phyloP scores from a whole-genome alignment of 345 rosid species.

The Physaria fendleri region DNA sequence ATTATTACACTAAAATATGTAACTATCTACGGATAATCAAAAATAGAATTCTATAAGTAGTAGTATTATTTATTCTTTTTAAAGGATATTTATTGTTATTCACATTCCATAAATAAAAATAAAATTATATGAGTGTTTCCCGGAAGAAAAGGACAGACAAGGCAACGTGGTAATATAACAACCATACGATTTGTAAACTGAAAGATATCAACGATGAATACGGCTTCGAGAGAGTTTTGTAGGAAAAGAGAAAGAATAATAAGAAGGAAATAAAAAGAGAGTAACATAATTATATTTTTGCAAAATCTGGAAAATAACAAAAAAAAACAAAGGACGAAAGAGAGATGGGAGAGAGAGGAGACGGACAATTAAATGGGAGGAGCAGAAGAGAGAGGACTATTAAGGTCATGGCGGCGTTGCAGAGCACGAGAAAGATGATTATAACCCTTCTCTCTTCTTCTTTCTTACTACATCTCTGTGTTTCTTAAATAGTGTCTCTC shows the following conservation, averaged over 20 bases:
- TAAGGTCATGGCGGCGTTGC: slow-evolving; percentile 71
- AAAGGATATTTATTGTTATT: neutral
- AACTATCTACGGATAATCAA: slow-evolving; percentile 22
- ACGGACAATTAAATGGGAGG: slow-evolving; percentile 11
- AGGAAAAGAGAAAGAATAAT: neutral
- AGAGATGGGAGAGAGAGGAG: slow-evolving; percentile 6
- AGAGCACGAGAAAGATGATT: slow-evolving; percentile 33
- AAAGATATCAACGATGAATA: no score
- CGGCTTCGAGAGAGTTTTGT: neutral
- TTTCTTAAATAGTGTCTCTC: slow-evolving; percentile 15
- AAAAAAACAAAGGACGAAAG: neutral
- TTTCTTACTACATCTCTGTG: neutral
- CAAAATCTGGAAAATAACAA: neutral
- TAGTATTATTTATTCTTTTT: neutral
- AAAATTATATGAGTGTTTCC: slow-evolving; percentile 32
- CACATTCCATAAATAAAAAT: neutral
- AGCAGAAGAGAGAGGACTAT: slow-evolving; percentile 14
- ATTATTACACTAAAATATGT: neutral
- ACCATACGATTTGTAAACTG: slow-evolving; percentile 31
- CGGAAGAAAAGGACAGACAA: slow-evolving; percentile 38
- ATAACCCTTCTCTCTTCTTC: slow-evolving; percentile 11
- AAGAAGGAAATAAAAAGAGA: neutral
- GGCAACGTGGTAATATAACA: slow-evolving; percentile 17
- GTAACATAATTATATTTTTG: neutral
- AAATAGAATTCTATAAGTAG: neutral